Percentiles rank a stretch among this genome's conserved stretches.
These are phyloP conservation scores for Limnomonas spitsbergensis DNA, from an alignment of 139 green algal species.

Conservation along the genomic window DNA sequence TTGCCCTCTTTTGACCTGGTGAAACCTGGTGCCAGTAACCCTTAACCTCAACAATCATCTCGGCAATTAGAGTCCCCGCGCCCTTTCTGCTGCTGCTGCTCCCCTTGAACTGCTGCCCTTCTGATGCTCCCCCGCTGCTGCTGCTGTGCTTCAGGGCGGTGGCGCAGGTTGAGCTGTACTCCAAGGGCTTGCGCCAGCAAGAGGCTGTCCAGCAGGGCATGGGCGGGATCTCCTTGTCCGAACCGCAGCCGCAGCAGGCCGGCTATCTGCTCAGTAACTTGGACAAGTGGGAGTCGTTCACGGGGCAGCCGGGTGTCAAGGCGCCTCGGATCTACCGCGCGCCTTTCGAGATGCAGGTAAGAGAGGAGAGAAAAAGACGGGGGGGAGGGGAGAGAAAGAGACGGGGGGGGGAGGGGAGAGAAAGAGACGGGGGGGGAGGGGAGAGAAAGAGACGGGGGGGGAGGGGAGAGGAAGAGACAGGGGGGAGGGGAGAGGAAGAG, in stretches of 20 bases:
- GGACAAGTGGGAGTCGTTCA: conserved; percentile 44
- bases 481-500: too few species aligned
- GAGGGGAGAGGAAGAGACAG: too few species aligned
- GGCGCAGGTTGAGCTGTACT: conserved; percentile 27
- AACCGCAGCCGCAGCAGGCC: neutral
- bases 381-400: neutral
- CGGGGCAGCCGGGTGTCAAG: conserved; percentile 13
- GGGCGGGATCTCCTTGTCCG: conserved; percentile 20
- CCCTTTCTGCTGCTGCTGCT: too few species aligned
- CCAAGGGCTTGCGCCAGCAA: neutral
- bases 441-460: neutral
- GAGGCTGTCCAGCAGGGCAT: conserved; percentile 23
- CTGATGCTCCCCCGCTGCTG: too few species aligned
- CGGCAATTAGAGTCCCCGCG: too few species aligned
- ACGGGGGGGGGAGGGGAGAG: neutral
- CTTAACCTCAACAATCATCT: too few species aligned
- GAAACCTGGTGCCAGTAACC: too few species aligned
- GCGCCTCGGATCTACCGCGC: conserved; percentile 27
- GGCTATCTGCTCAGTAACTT: conserved; percentile 59
- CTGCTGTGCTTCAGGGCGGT: conserved; percentile 16
- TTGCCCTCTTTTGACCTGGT: too few species aligned
- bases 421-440: neutral
- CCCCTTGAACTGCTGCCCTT: too few species aligned
- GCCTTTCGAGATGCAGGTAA: conserved; percentile 30
- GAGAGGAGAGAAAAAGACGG: neutral